These are phyloP conservation scores for Litsea cubeba DNA, from an alignment of 164 flowering plant genomes.

Conservation along the genomic window DNA sequence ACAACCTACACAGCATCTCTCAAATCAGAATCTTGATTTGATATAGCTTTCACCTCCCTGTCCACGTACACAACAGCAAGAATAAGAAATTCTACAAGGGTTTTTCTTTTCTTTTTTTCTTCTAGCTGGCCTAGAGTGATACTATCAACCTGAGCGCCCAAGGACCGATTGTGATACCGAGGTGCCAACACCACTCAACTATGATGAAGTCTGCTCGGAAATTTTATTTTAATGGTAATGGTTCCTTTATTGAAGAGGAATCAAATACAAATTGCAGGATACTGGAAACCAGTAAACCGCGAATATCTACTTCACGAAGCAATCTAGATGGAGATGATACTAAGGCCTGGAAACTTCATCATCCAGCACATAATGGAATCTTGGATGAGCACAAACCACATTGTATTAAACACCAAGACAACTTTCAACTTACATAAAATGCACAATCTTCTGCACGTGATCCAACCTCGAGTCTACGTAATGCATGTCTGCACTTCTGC, in stretches of 20 bases:
- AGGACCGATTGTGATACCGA: too few species aligned
- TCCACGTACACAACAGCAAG: background rate
- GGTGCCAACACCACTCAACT: too few species aligned
- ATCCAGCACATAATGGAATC: background rate
- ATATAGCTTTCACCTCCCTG: background rate
- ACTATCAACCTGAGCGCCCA: too few species aligned
- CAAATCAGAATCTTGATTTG: background rate
- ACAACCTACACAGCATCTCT: background rate
- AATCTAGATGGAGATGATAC: background rate
- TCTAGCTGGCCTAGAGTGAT: too few species aligned
- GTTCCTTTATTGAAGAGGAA: too few species aligned
- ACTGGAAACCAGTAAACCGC: background rate
- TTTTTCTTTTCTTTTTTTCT: too few species aligned
- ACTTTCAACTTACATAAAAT: background rate
- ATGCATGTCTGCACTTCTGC: constrained; percentile 11
- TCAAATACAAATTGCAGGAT: background rate
- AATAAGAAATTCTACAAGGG: background rate
- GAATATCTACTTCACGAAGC: background rate
- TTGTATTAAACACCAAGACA: background rate
- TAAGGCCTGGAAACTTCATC: background rate
- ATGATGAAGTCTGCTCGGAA: too few species aligned
- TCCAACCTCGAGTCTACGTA: background rate
- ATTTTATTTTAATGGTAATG: too few species aligned
- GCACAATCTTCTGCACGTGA: background rate
- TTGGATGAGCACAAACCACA: background rate